Conservation (phyloP, 2,329 filamentous ascomycete species). For the Pyricularia pennisetigena region DNA sequence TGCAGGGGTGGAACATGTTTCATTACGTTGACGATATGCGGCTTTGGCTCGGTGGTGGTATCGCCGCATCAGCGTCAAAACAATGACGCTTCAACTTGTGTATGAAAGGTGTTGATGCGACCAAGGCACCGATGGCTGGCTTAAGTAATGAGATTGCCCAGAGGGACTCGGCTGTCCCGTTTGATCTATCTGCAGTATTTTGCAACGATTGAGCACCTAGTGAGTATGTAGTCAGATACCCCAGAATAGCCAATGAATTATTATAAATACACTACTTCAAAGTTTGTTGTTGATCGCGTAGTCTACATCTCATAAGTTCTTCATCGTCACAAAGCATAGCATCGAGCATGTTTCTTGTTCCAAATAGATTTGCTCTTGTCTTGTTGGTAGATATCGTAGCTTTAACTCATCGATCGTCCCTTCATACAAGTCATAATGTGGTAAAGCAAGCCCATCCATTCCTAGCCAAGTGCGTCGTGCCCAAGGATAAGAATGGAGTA, state of each 20-base stretch:
- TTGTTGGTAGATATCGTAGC: constrained; percentile 1
- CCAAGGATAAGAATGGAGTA: background rate
- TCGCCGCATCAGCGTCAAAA: background rate
- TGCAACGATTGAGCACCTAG: background rate
- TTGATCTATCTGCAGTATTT: background rate
- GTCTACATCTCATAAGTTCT: background rate
- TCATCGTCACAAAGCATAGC: background rate
- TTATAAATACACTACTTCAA: background rate
- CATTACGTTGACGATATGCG: background rate
- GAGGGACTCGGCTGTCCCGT: background rate
- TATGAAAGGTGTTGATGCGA: background rate
- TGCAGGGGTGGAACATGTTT: background rate
- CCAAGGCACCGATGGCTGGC: background rate
- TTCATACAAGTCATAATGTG: constrained; percentile 4
- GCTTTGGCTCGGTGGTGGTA: background rate
- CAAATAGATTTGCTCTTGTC: background rate
- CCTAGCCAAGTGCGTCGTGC: background rate
- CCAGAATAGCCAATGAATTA: background rate
- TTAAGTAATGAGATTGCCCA: background rate
- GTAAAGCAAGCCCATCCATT: background rate
- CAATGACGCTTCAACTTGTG: background rate
- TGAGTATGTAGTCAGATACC: background rate
- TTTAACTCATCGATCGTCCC: constrained; percentile 4
- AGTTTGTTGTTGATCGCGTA: background rate
- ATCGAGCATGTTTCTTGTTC: background rate